These are phyloP conservation scores for Phytophthora pinifolia DNA, from an alignment of 352 stramenopile genomes.

Conservation along the genomic window DNA sequence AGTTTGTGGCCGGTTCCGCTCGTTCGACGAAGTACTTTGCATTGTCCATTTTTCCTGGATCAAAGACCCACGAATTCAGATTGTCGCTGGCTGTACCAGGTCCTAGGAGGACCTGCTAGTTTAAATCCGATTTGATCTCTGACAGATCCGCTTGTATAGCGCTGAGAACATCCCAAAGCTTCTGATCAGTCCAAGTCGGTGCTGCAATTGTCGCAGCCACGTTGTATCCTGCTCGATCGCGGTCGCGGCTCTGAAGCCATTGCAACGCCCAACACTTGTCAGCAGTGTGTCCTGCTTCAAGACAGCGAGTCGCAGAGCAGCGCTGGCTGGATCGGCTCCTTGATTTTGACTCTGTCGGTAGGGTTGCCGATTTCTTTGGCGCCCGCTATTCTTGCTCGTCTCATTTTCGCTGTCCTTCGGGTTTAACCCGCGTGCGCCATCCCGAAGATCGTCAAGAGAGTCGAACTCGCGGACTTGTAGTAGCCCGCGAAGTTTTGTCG, in stretches of 20 bases:
- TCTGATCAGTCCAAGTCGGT: background rate
- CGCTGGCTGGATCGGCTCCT: background rate
- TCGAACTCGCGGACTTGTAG: slow-evolving; percentile 8
- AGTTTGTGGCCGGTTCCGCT: background rate
- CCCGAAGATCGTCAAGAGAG: slow-evolving; percentile 1
- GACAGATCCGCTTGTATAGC: background rate
- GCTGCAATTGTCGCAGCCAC: background rate
- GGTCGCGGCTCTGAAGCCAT: slow-evolving; percentile 4
- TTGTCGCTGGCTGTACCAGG: slow-evolving; percentile 7
- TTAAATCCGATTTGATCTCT: slow-evolving; percentile 15
- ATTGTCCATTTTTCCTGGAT: slow-evolving; percentile 1
- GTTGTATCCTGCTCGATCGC: slow-evolving; percentile 4
- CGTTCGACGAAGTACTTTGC: slow-evolving; percentile 1
- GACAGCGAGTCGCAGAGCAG: slow-evolving; percentile 1
- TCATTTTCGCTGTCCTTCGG: slow-evolving; percentile 1
- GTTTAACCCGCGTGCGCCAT: background rate
- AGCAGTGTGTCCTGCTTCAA: slow-evolving; percentile 7
- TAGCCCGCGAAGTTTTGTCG: slow-evolving; percentile 6
- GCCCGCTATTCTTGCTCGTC: background rate
- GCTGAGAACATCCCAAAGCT: background rate
- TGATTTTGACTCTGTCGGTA: background rate
- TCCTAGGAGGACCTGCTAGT: slow-evolving; percentile 9
- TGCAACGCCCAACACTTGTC: slow-evolving; percentile 8
- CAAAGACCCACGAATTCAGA: slow-evolving; percentile 1
- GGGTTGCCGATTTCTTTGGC: background rate